A percentile compares a stretch with the other conserved stretches of the same genome.
phyloP scores from a whole-genome alignment of 768 basidiomycete genomes.

The Pleurotus tuoliensis region DNA sequence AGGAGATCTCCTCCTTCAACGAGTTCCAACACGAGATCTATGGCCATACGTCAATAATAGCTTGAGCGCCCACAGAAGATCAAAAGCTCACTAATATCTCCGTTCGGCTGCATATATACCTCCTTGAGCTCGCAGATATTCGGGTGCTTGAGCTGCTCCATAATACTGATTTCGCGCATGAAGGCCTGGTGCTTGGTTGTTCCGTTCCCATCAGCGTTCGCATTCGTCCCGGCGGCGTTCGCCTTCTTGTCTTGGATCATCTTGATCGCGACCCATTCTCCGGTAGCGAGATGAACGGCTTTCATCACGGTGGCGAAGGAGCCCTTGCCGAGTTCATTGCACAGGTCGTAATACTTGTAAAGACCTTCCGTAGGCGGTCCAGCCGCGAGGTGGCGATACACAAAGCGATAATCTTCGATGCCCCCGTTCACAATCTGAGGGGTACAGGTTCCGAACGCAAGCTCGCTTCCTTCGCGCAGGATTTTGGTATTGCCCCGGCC shows the following conservation, averaged over 20 bases:
- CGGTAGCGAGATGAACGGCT: slow-evolving; percentile 68
- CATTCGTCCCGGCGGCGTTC: slow-evolving; percentile 23
- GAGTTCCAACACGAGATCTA: slow-evolving; percentile 80
- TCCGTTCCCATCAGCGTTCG: slow-evolving; percentile 18
- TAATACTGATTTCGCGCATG: slow-evolving; percentile 73
- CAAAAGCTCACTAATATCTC: slow-evolving; percentile 48
- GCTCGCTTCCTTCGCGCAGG: slow-evolving; percentile 77
- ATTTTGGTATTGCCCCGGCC: slow-evolving; percentile 51
- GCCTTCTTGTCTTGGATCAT: slow-evolving; percentile 62
- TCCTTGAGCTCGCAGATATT: slow-evolving; percentile 83
- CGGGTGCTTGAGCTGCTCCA: slow-evolving; percentile 70
- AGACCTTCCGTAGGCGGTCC: slow-evolving; percentile 49
- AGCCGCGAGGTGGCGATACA: slow-evolving; percentile 62
- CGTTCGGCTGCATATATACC: slow-evolving; percentile 58
- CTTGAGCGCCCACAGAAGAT: slow-evolving; percentile 1
- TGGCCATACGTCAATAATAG: slow-evolving; percentile 9
- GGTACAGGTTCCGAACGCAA: slow-evolving; percentile 70
- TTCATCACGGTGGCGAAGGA: slow-evolving; percentile 90
- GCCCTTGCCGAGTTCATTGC: slow-evolving; percentile 78
- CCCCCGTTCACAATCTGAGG: slow-evolving; percentile 41
- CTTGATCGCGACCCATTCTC: slow-evolving; percentile 83
- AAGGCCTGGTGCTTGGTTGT: slow-evolving; percentile 34
- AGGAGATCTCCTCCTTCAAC: slow-evolving; percentile 88
- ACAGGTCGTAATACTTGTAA: slow-evolving; percentile 63
- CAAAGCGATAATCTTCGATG: slow-evolving; percentile 74